Conservation (phyloP, 106 monocot genomes). For the Triglochin maritima region DNA sequence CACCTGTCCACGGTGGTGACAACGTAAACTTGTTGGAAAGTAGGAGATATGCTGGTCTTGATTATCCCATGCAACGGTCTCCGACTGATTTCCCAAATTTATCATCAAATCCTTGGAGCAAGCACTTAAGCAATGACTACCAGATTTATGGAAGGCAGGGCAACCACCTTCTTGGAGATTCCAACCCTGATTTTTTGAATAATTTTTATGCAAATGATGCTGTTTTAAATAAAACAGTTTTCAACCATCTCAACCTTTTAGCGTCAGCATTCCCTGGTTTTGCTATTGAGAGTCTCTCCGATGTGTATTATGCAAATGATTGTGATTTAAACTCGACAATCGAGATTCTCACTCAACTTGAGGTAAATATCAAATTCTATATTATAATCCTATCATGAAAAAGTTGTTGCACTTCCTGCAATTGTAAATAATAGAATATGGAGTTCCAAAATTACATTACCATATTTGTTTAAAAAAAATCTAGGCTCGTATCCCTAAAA, state of each 20-base stretch:
- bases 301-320: constrained; percentile 54
- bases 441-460: no score
- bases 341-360: constrained; percentile 58
- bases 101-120: constrained; percentile 27
- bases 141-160: constrained; percentile 22
- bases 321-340: constrained; percentile 54
- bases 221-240: constrained; percentile 14
- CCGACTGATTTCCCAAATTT: constrained; percentile 11
- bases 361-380: constrained; percentile 19
- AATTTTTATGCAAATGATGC: constrained; percentile 13
- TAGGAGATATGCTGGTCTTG: constrained; percentile 15
- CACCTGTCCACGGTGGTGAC: constrained; percentile 14
- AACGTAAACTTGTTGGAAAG: constrained; percentile 11
- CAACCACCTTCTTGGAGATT: constrained; percentile 21
- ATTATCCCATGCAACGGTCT: constrained; percentile 9
- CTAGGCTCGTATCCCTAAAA: no score
- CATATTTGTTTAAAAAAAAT: no score
- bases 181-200: constrained; percentile 21
- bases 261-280: constrained; percentile 56
- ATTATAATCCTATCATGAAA: background rate
- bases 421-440: no score
- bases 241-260: constrained; percentile 47
- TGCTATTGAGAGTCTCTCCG: constrained; percentile 46
- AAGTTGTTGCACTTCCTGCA: background rate
- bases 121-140: constrained; percentile 31